A percentile compares a stretch with the other conserved stretches of the same genome.
Evolutionary conservation across 78 protist genomes (phyloP).

Genomic region (Creolimax fragrantissima): DNA sequence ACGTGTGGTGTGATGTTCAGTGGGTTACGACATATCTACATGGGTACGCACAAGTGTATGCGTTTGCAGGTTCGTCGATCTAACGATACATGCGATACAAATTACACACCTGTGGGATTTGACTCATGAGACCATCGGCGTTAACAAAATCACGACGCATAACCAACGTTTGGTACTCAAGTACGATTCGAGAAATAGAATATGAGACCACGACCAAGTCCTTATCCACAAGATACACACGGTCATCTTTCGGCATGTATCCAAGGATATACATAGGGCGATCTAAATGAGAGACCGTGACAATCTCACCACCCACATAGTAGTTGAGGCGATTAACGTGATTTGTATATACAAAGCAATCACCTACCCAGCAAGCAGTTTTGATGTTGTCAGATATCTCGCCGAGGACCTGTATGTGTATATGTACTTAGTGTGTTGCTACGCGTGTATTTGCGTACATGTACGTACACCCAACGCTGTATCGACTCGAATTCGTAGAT

Average conservation of each 20-base stretch:
- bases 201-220: slow-evolving; percentile 8
- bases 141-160: slow-evolving; percentile 67
- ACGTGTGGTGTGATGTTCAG: no score
- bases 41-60: no score
- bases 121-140: slow-evolving; percentile 64
- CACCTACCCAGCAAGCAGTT: slow-evolving; percentile 87
- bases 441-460: not conserved
- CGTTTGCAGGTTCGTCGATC: no score
- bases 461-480: not conserved
- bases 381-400: slow-evolving; percentile 26
- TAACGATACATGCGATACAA: no score
- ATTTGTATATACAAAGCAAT: slow-evolving; percentile 88
- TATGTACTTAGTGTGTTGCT: not conserved
- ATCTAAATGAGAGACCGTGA: slow-evolving; percentile 60
- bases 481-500: not conserved
- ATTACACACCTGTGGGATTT: no score
- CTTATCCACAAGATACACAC: slow-evolving; percentile 80
- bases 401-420: not conserved
- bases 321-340: slow-evolving; percentile 73
- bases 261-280: slow-evolving; percentile 58
- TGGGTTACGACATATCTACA: no score
- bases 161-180: slow-evolving; percentile 84
- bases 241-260: slow-evolving; percentile 69
- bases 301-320: slow-evolving; percentile 83
- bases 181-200: slow-evolving; percentile 52